Evolutionary conservation across 257 asterid genomes (phyloP), one percentile per base, ranked within the genome.

Genomic region (Ilex asprella): DNA sequence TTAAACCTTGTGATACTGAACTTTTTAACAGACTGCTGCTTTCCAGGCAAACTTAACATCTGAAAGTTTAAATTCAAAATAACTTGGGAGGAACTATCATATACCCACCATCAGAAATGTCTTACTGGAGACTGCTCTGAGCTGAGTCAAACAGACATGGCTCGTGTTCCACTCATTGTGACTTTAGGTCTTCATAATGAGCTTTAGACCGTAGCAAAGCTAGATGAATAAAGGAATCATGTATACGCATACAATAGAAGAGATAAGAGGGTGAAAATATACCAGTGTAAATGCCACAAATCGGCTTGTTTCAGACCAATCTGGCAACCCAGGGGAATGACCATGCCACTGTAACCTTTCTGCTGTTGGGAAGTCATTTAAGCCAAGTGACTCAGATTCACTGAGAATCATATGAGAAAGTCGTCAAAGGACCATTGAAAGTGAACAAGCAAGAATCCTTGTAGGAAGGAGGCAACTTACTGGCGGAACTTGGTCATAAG

Each of bases 331-430:
- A n/a, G 97, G 89, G 61, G 83, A 66, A 76, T 86, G 94, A 70
- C 99, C 97, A 57, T 92, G 99, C 97, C 99, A 92, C 62, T 83
- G 87, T 73, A 92, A 73, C 73, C 94, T 78, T 78, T 92, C 95
- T 35, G 99, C 95, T 55, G 89, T 92, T 43, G 91, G 99, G 87
- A 89, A 92, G 69, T 82, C 88, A 31, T 80, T 67, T 65, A 85
- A 85, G 70, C 99, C 94, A 67, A 92, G 94, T 29, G 99, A 89
- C 71, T 92, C 99, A 2, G 91, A 87, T 70, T 85, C 89, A 10
- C 98, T 91, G 80, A 46, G 68, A 58, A 65, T 51, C 41, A 35
- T 35, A 35, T 35, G 41, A 35, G 41, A 35, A 35, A 62, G 56
- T 58, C 60, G 53, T 69, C 56, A 39, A 32, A 54, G 46, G 12